Evolutionary conservation across 352 stramenopile species (phyloP).

Genomic region (Pseudoperonospora humuli): DNA sequence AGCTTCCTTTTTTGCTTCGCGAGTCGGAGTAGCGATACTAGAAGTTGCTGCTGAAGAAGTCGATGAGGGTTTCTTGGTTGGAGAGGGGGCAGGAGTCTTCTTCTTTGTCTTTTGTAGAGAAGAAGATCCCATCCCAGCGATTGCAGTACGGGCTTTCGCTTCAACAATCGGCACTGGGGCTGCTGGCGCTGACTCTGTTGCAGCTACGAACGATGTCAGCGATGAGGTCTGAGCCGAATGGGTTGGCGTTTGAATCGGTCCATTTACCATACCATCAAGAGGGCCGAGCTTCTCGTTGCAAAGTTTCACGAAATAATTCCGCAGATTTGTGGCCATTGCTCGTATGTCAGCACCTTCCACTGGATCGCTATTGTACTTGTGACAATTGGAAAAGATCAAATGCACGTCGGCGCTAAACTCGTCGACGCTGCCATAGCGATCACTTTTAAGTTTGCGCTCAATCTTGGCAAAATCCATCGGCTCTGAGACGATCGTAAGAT

Average conservation of each 20-base stretch:
- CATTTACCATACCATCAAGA: slow-evolving; percentile 25
- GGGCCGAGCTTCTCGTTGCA: slow-evolving; percentile 59
- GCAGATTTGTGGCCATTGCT: slow-evolving; percentile 74
- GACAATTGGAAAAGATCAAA: slow-evolving; percentile 84
- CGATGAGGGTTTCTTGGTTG: slow-evolving; percentile 9
- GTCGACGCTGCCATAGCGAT: slow-evolving; percentile 66
- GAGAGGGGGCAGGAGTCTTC: slow-evolving; percentile 24
- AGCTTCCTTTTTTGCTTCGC: slow-evolving; percentile 14
- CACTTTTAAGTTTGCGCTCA: slow-evolving; percentile 78
- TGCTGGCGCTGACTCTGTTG: slow-evolving; percentile 15
- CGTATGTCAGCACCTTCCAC: slow-evolving; percentile 81
- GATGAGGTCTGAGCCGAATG: slow-evolving; percentile 3
- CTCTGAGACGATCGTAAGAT: slow-evolving; percentile 68
- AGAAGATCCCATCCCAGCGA: slow-evolving; percentile 2
- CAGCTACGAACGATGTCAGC: background rate
- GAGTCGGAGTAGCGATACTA: slow-evolving; percentile 3
- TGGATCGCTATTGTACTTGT: slow-evolving; percentile 86
- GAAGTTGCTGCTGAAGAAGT: slow-evolving; percentile 3
- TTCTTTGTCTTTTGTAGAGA: slow-evolving; percentile 19
- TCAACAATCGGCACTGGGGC: slow-evolving; percentile 2
- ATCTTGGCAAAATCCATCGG: slow-evolving; percentile 87
- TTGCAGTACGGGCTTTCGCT: slow-evolving; percentile 4
- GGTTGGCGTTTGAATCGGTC: slow-evolving; percentile 9
- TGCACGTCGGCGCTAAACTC: slow-evolving; percentile 83
- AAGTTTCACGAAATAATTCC: slow-evolving; percentile 72